A percentile compares a stretch with the other conserved stretches of the same genome.
These are phyloP conservation scores for Collybia sp. DNA, from an alignment of 768 basidiomycete species.

Conservation along the genomic window DNA sequence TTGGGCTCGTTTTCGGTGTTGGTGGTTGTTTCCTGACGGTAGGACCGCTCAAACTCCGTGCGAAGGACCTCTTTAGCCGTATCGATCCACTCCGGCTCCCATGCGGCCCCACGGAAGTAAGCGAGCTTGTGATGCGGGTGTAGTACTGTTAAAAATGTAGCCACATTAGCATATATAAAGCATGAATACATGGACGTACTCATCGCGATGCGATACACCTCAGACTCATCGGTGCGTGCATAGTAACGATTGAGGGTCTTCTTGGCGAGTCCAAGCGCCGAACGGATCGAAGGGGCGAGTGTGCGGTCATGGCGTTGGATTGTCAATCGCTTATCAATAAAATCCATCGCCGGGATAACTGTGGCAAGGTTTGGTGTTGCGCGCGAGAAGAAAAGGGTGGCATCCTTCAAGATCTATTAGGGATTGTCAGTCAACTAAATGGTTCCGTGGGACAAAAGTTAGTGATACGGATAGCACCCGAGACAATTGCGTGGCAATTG, in stretches of 20 bases:
- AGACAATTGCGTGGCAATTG: conserved; percentile 4
- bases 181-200: too few species aligned
- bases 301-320: neutral
- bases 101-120: conserved; percentile 19
- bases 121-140: conserved; percentile 23
- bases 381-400: neutral
- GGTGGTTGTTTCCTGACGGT: too few species aligned
- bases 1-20: too few species aligned
- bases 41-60: conserved; percentile 15
- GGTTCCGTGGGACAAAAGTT: neutral
- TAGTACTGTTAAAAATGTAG: conserved; percentile 13
- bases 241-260: conserved; percentile 25
- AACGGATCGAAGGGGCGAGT: conserved; percentile 10
- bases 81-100: conserved; percentile 20
- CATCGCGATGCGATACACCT: conserved; percentile 28
- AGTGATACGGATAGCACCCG: neutral
- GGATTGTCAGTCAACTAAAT: neutral
- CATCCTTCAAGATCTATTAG: neutral
- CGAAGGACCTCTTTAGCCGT: conserved; percentile 11
- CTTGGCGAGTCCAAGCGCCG: conserved; percentile 16
- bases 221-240: conserved; percentile 18
- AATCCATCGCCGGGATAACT: conserved; percentile 1
- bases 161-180: conserved; percentile 14
- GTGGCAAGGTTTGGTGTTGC: neutral
- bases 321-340: neutral